Evolutionary conservation across 768 basidiomycete genomes (phyloP).

Genomic region (Psilocybe tampanensis): DNA sequence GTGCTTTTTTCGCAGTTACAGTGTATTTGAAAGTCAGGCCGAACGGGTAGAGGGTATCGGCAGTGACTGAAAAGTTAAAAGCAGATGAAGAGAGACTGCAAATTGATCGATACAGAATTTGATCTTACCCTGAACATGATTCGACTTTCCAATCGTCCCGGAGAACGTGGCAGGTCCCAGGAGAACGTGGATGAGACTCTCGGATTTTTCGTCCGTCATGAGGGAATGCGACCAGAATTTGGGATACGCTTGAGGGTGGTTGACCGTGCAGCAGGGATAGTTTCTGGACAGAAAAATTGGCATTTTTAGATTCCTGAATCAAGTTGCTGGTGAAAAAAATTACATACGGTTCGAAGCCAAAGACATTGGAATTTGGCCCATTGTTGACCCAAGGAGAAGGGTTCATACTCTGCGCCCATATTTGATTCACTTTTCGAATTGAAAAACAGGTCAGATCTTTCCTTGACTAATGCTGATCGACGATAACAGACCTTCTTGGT

Average conservation of each 20-base stretch:
- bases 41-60: slow-evolving; percentile 43
- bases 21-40: slow-evolving; percentile 38
- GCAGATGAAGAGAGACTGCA: neutral
- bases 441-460: neutral
- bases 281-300: slow-evolving; percentile 29
- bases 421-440: slow-evolving; percentile 36
- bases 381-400: slow-evolving; percentile 41
- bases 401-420: slow-evolving; percentile 42
- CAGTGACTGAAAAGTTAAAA: slow-evolving; percentile 27
- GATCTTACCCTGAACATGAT: slow-evolving; percentile 33
- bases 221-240: slow-evolving; percentile 47
- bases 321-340: neutral
- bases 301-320: neutral
- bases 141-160: slow-evolving; percentile 32
- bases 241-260: slow-evolving; percentile 42
- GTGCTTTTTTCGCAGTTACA: slow-evolving; percentile 31
- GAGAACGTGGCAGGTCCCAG: slow-evolving; percentile 41
- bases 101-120: neutral
- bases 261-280: slow-evolving; percentile 47
- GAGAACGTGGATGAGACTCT: slow-evolving; percentile 37
- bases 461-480: too few relatives aligned
- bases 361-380: slow-evolving; percentile 41
- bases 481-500: slow-evolving; percentile 39
- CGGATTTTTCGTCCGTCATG: slow-evolving; percentile 29
- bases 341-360: slow-evolving; percentile 44